A percentile compares a stretch with the other conserved stretches of the same genome.
Evolutionary conservation across 139 green algal species (phyloP).

Genomic region (Chlamydomonas eustigma): DNA sequence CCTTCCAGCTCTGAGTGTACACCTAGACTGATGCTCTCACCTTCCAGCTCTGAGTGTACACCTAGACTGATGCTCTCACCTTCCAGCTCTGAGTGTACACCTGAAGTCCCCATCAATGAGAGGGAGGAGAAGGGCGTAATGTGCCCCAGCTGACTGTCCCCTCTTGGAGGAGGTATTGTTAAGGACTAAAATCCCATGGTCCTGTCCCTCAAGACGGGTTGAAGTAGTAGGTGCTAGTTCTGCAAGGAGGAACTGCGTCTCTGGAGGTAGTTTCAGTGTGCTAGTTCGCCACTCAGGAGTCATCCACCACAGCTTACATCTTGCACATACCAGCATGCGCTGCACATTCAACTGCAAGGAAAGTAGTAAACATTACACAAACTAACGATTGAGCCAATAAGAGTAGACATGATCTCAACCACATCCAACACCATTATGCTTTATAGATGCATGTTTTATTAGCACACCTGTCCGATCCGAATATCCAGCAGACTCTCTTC

Average conservation of each 20-base stretch:
- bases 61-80: no score
- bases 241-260: slow-evolving; percentile 91
- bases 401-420: neutral
- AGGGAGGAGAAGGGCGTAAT: slow-evolving; percentile 75
- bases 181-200: no score
- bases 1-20: no score
- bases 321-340: slow-evolving; percentile 63
- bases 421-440: neutral
- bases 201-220: neutral
- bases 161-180: no score
- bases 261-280: slow-evolving; percentile 64
- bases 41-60: no score
- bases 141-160: neutral
- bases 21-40: no score
- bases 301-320: slow-evolving; percentile 92
- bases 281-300: slow-evolving; percentile 82
- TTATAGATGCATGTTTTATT: neutral
- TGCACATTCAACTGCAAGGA: slow-evolving; percentile 35
- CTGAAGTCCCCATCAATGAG: slow-evolving; percentile 79
- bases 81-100: no score
- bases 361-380: neutral
- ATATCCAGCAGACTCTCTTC: slow-evolving; percentile 11
- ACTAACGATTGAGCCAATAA: neutral
- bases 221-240: slow-evolving; percentile 7
- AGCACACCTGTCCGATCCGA: slow-evolving; percentile 17